A percentile compares a stretch with the other conserved stretches of the same genome.
phyloP scores from a whole-genome alignment of 169 alveolate genomes.

The Plasmodium yoelii region DNA sequence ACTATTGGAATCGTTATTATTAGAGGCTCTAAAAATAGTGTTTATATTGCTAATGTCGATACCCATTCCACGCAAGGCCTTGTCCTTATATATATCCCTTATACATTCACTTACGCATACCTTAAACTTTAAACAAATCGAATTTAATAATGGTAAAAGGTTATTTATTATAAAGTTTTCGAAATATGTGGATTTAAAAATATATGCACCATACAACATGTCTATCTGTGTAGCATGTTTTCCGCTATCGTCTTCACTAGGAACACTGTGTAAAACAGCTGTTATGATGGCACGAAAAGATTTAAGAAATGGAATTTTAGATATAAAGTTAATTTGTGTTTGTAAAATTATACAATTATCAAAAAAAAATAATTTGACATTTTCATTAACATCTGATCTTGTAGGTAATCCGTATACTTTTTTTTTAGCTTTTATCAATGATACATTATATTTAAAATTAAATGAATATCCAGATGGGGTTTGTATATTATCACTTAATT shows the following conservation, averaged over 20 bases:
- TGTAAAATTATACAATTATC: constrained; percentile 22
- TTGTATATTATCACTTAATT: background rate
- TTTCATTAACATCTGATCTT: constrained; percentile 38
- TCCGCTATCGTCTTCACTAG: background rate
- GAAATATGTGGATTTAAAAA: constrained; percentile 32
- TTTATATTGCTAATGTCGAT: too few species aligned
- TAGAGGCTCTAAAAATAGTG: too few species aligned
- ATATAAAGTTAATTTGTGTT: constrained; percentile 3
- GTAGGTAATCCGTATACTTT: constrained; percentile 40
- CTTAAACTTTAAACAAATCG: constrained; percentile 9
- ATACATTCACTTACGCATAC: constrained; percentile 14
- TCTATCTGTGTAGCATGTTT: constrained; percentile 30
- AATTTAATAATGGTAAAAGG: constrained; percentile 20
- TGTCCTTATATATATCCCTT: background rate
- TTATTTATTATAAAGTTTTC: constrained; percentile 9
- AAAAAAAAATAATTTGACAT: constrained; percentile 20
- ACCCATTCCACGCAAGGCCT: background rate
- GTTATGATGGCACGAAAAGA: constrained; percentile 31
- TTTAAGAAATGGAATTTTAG: constrained; percentile 24
- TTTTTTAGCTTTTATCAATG: constrained; percentile 22
- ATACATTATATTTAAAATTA: constrained; percentile 17
- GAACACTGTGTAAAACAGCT: constrained; percentile 7
- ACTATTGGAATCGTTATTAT: too few species aligned
- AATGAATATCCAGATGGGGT: background rate
- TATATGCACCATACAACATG: constrained; percentile 22